These are phyloP conservation scores for Serendipita vermifera DNA, from an alignment of 768 basidiomycete species.

Conservation along the genomic window DNA sequence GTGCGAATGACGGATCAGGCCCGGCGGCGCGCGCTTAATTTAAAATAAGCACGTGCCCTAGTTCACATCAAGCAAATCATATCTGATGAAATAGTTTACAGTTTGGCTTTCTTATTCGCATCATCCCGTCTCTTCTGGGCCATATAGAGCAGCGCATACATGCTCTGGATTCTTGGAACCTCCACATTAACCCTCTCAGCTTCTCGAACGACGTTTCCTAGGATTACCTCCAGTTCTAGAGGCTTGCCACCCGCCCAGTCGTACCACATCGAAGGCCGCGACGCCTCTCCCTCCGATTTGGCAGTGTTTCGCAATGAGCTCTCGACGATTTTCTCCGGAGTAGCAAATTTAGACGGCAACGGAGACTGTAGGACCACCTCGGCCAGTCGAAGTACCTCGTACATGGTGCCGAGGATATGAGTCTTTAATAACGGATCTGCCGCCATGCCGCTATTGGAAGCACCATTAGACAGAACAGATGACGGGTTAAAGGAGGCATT, in stretches of 20 bases:
- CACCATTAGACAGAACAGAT: conserved; percentile 19
- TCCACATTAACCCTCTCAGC: conserved; percentile 19
- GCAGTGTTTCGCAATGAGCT: conserved; percentile 17
- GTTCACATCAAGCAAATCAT: not conserved
- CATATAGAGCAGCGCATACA: conserved; percentile 21
- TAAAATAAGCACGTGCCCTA: no score
- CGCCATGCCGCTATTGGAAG: conserved; percentile 20
- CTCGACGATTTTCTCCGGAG: conserved; percentile 18
- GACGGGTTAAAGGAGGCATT: conserved; percentile 23
- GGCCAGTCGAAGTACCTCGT: conserved; percentile 20
- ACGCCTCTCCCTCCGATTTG: conserved; percentile 14
- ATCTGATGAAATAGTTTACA: conserved; percentile 2
- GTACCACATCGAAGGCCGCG: conserved; percentile 20
- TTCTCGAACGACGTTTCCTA: conserved; percentile 22
- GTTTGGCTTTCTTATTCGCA: conserved; percentile 11
- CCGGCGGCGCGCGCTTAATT: no score
- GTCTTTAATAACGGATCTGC: conserved; percentile 17
- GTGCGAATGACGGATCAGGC: no score
- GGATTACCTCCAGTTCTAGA: conserved; percentile 24
- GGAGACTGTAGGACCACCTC: conserved; percentile 18
- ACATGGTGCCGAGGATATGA: conserved; percentile 20
- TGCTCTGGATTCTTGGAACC: conserved; percentile 22
- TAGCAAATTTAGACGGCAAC: conserved; percentile 19
- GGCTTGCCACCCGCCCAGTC: conserved; percentile 20
- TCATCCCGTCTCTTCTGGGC: conserved; percentile 17